A percentile compares a stretch with the other conserved stretches of the same genome.
Conservation (phyloP, 768 basidiomycete species). For the Boletus sensibilis region DNA sequence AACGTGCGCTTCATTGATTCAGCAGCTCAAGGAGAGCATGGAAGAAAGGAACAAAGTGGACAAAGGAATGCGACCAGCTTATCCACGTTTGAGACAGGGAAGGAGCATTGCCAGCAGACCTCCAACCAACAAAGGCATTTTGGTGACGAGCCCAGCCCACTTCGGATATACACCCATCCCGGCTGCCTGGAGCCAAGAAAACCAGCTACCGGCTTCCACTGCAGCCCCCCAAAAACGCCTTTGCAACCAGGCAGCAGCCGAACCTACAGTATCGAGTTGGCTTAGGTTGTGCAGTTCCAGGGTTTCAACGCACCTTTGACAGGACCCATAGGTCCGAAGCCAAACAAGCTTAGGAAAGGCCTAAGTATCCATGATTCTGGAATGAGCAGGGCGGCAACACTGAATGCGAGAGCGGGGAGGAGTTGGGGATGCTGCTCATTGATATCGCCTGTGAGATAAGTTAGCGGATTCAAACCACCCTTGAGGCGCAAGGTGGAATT, state of each 20-base stretch:
- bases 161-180: conserved; percentile 9
- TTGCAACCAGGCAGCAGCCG: conserved; percentile 15
- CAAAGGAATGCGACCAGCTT: not conserved
- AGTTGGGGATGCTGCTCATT: conserved; percentile 10
- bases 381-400: conserved; percentile 5
- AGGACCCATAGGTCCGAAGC: conserved; percentile 17
- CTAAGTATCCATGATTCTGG: conserved; percentile 15
- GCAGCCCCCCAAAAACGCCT: not conserved
- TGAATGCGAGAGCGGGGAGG: conserved; percentile 1
- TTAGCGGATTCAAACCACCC: not conserved
- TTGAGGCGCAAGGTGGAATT: not conserved
- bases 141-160: conserved; percentile 1
- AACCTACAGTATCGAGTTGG: conserved; percentile 2
- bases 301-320: conserved; percentile 6
- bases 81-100: not conserved
- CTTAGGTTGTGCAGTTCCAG: not conserved
- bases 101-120: not conserved
- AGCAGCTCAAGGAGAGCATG: not conserved
- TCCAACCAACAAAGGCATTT: not conserved
- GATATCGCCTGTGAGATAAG: conserved; percentile 7
- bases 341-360: conserved; percentile 12
- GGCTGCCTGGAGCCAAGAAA: conserved; percentile 15
- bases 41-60: not conserved
- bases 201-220: conserved; percentile 9
- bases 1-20: not conserved